Base-by-base conservation (phyloP, 2,329 filamentous ascomycete species). In the Sporothrix curviconia region DNA sequence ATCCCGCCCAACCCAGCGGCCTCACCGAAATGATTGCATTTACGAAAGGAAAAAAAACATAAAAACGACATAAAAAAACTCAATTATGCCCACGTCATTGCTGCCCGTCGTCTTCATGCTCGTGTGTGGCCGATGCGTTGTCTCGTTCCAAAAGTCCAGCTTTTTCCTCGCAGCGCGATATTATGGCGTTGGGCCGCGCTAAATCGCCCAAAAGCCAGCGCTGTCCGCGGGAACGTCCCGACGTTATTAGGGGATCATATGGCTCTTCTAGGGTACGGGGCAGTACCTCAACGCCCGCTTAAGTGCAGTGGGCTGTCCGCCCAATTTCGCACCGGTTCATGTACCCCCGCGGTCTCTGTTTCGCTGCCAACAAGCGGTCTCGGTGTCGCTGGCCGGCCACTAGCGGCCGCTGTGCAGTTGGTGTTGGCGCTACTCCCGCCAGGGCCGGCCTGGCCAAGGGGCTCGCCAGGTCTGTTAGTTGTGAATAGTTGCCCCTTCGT, bases 221-320 rank as follows among this genome's bases (percentile, higher is more conserved):
- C 40, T 57, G 55, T 53, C 49, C n/a, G 42, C 56, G 56, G 56
- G 56, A 57, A 19, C 49, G 49, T 53, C 56, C 55, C 56, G 56
- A 40, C 40, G 51, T 52, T 57, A 52, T 44, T 24, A 42, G 55
- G 39, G 39, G 55, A 57, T 57, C 55, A 30, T 52, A 57, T 57
- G 55, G 55, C 22, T 43, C 19, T 2, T 24, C 14, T 19, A 3
- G 11, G 42, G 25, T 53, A 53, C 51, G 28, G 51, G 39, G 12
- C 25, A 22, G 39, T 54, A 54, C 51, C n/a, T n/a, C n/a, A n/a
- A 32, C 6, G 11, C 11, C 5, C 28, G 6, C 12, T 54, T 5
- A n/a, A 15, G 14, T 17, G 14, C 17, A 43, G 28, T 9, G 25
- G 25, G 28, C 17, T 36, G 34, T 19, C n/a, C 39, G 25, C 51